Conservation (phyloP, 129 eudicot species). For the Helichrysum umbraculigerum region DNA sequence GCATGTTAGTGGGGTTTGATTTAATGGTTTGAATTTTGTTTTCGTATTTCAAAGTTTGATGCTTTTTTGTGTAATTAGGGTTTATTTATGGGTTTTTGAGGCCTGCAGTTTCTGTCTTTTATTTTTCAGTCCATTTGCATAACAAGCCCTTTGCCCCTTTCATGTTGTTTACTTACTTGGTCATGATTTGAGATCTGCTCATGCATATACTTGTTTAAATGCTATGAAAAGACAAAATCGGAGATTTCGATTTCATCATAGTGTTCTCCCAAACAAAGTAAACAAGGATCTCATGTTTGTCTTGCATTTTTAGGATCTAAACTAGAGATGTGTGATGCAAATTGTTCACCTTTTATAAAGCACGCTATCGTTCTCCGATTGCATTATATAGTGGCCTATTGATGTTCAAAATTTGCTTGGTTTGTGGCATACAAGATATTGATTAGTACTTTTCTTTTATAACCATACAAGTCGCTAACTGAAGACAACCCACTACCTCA, state of each 20-base stretch:
- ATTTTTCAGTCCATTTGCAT: not conserved
- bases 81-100: constrained; percentile 12
- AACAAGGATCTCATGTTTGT: not conserved
- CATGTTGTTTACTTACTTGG: not conserved
- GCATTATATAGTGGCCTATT: not conserved
- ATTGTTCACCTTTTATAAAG: not conserved
- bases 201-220: not conserved
- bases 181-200: not conserved
- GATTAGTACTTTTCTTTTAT: not conserved
- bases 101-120: not conserved
- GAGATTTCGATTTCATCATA: too few species aligned
- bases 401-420: not conserved
- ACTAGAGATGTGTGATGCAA: constrained; percentile 7
- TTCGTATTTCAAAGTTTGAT: constrained; percentile 1
- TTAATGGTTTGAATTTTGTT: not conserved
- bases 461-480: not conserved
- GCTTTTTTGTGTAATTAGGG: constrained; percentile 10
- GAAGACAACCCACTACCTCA: not conserved
- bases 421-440: not conserved
- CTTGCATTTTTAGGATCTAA: not conserved
- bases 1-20: constrained; percentile 12
- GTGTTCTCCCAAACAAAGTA: not conserved
- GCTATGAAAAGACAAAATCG: not conserved
- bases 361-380: not conserved
- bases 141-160: not conserved